These are phyloP conservation scores for Paratinospora sagittata DNA, from an alignment of 164 flowering plant genomes.

Conservation along the genomic window DNA sequence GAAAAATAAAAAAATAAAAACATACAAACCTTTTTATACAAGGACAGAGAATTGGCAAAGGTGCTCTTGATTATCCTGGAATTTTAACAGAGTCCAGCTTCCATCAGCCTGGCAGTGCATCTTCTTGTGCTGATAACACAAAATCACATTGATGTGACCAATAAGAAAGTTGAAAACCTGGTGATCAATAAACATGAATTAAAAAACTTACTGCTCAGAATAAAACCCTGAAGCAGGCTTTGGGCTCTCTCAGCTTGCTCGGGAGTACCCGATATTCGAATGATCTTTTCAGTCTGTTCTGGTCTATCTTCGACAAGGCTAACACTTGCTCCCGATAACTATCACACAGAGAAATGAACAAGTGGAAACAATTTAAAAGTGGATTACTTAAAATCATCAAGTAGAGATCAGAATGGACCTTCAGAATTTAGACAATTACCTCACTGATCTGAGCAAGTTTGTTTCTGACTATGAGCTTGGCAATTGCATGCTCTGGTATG, in stretches of 20 bases:
- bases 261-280: slow-evolving; percentile 88
- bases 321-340: slow-evolving; percentile 91
- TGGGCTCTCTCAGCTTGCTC: slow-evolving; percentile 99
- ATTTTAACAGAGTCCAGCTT: not conserved
- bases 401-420: not conserved
- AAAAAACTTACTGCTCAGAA: slow-evolving; percentile 83
- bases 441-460: slow-evolving; percentile 90
- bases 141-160: slow-evolving; percentile 6
- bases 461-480: slow-evolving; percentile 79
- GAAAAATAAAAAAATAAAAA: not conserved
- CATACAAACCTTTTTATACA: slow-evolving; percentile 12
- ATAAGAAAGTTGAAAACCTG: not conserved
- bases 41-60: not conserved
- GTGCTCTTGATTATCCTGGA: not conserved
- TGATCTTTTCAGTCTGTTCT: slow-evolving; percentile 54
- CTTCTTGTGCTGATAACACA: slow-evolving; percentile 45
- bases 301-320: slow-evolving; percentile 63
- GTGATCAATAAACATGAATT: not conserved
- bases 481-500: slow-evolving; percentile 71
- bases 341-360: slow-evolving; percentile 11
- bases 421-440: slow-evolving; percentile 31
- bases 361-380: not conserved
- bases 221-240: slow-evolving; percentile 95
- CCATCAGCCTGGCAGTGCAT: slow-evolving; percentile 26
- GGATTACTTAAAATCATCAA: not conserved